Conservation (phyloP, 345 rosid genomes). For the Citrus trifoliata region DNA sequence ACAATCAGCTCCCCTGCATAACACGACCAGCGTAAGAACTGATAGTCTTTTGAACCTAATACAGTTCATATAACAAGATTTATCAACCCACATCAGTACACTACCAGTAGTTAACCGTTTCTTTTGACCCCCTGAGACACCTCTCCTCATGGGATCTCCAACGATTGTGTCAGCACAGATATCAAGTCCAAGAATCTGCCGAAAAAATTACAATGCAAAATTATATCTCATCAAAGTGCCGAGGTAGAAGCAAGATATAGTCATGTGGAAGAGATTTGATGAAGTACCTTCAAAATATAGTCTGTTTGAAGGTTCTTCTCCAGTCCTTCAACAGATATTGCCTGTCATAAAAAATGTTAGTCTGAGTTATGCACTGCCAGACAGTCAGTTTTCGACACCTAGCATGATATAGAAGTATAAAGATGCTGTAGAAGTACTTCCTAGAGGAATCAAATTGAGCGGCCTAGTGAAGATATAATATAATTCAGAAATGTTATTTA, state of each 20-base stretch:
- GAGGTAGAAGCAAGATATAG: no score
- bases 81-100: neutral
- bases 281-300: conserved; percentile 36
- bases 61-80: neutral
- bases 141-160: conserved; percentile 42
- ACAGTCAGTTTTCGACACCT: no score
- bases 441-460: neutral
- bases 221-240: no score
- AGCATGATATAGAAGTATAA: no score
- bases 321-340: conserved; percentile 32
- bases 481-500: neutral
- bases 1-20: conserved; percentile 45
- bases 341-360: conserved; percentile 19
- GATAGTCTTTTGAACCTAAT: neutral
- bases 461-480: neutral
- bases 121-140: conserved; percentile 43
- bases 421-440: neutral
- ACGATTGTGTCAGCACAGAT: conserved; percentile 34
- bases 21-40: neutral
- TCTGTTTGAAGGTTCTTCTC: conserved; percentile 36
- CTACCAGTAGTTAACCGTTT: conserved; percentile 39
- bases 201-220: no score
- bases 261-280: neutral
- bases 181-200: conserved; percentile 42
- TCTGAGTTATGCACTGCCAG: neutral